Conservation (phyloP, 164 flowering plant genomes). For the Aristolochia contorta region DNA sequence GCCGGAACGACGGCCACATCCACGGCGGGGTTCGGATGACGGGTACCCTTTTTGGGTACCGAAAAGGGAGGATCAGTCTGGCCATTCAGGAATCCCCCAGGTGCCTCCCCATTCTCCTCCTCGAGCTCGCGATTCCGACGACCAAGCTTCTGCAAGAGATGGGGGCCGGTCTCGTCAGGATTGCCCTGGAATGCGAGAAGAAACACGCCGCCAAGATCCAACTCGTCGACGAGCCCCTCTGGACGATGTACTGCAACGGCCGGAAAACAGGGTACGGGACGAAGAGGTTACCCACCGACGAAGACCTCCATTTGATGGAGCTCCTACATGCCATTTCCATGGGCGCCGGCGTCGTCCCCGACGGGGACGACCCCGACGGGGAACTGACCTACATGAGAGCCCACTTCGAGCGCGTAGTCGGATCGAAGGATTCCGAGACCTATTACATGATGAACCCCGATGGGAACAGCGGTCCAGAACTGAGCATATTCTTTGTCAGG, state of each 20-base stretch:
- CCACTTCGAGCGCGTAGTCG: conserved; percentile 49
- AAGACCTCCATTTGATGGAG: conserved; percentile 63
- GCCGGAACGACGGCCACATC: conserved; percentile 19
- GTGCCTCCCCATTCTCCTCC: conserved; percentile 47
- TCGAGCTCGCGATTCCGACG: conserved; percentile 67
- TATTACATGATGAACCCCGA: conserved; percentile 79
- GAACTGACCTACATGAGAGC: conserved; percentile 67
- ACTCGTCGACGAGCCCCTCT: conserved; percentile 64
- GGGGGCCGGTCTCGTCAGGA: conserved; percentile 59
- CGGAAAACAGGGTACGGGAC: conserved; percentile 58
- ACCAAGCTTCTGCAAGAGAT: conserved; percentile 59
- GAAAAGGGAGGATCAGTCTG: conserved; percentile 47
- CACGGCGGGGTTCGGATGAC: conserved; percentile 46
- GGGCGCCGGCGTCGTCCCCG: conserved; percentile 68
- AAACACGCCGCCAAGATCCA: conserved; percentile 19
- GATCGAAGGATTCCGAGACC: conserved; percentile 67
- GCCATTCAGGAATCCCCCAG: conserved; percentile 57
- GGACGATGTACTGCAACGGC: conserved; percentile 76
- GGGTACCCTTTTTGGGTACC: conserved; percentile 66
- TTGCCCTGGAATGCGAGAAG: conserved; percentile 74
- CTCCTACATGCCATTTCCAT: conserved; percentile 49
- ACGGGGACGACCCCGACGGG: conserved; percentile 22
- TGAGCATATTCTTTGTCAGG: conserved; percentile 71
- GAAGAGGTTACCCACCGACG: conserved; percentile 51
- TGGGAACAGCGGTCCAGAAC: conserved; percentile 55